Conservation (phyloP, 1,139 yeast species). For the Debaryomyces nepalensis region DNA sequence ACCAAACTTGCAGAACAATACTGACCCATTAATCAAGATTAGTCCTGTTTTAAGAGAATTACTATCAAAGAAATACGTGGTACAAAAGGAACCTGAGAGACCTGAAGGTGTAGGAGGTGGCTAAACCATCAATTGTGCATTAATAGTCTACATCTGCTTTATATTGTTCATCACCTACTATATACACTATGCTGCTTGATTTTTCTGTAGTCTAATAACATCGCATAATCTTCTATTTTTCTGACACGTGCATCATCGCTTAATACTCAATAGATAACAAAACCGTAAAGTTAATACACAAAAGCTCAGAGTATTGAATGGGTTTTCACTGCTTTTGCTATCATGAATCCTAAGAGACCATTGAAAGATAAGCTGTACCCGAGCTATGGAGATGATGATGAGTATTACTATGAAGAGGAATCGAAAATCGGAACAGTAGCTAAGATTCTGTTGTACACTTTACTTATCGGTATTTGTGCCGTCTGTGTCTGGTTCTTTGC, state of each 20-base stretch:
- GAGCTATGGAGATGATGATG: conserved; percentile 6
- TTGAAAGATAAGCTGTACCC: background rate
- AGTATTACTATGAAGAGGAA: conserved; percentile 21
- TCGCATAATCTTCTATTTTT: too few species aligned
- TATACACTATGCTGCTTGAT: background rate
- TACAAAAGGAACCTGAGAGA: conserved; percentile 65
- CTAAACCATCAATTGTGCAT: background rate
- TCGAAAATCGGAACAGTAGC: conserved; percentile 21
- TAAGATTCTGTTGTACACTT: conserved; percentile 12
- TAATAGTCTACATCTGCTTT: background rate
- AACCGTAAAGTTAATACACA: background rate
- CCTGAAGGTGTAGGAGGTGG: conserved; percentile 53
- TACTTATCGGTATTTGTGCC: background rate
- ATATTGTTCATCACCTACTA: too few species aligned
- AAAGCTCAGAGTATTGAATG: too few species aligned
- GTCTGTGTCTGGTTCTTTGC: conserved; percentile 33
- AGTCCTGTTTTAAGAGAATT: conserved; percentile 59
- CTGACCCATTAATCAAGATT: conserved; percentile 25
- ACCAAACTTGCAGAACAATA: too few species aligned
- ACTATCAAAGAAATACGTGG: conserved; percentile 60
- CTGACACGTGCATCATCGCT: too few species aligned
- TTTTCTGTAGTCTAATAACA: too few species aligned
- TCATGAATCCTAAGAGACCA: background rate
- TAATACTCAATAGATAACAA: background rate
- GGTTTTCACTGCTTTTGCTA: too few species aligned